Evolutionary conservation across 306 rosid genomes (phyloP).

Genomic region (Quercus glauca): DNA sequence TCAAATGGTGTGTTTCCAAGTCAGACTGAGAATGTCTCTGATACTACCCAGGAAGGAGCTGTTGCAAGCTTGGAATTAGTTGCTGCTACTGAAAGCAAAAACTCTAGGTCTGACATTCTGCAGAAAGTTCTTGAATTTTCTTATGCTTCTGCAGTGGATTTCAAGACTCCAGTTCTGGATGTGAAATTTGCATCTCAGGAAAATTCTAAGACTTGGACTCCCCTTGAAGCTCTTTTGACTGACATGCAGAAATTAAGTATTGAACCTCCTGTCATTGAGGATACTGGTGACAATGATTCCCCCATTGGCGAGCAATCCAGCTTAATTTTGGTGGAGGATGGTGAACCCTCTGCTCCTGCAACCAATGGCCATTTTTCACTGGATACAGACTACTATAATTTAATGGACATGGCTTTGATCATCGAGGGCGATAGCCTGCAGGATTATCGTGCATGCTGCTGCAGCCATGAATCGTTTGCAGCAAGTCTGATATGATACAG

Average conservation of each 20-base stretch:
- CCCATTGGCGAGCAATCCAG: slow-evolving; percentile 27
- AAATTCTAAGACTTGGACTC: slow-evolving; percentile 8
- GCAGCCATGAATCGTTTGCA: slow-evolving; percentile 35
- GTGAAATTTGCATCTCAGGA: slow-evolving; percentile 56
- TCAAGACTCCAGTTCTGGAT: slow-evolving; percentile 63
- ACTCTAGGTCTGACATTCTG: slow-evolving; percentile 39
- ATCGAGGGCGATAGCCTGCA: slow-evolving; percentile 28
- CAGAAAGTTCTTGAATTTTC: slow-evolving; percentile 61
- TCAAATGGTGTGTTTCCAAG: slow-evolving; percentile 16
- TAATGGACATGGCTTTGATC: slow-evolving; percentile 32
- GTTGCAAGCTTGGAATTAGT: slow-evolving; percentile 11
- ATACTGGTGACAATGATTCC: slow-evolving; percentile 19
- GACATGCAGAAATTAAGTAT: slow-evolving; percentile 32
- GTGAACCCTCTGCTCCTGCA: slow-evolving; percentile 22
- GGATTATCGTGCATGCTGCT: slow-evolving; percentile 30
- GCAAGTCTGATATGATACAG: slow-evolving; percentile 50
- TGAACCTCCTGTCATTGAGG: slow-evolving; percentile 25
- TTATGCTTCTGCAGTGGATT: slow-evolving; percentile 51
- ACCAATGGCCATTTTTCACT: slow-evolving; percentile 26
- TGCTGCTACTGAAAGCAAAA: slow-evolving; percentile 18
- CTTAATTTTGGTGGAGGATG: slow-evolving; percentile 53
- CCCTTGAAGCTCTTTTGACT: slow-evolving; percentile 56
- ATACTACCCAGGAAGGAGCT: slow-evolving; percentile 20
- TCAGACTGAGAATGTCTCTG: slow-evolving; percentile 18
- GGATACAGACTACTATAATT: slow-evolving; percentile 39